phyloP scores from a whole-genome alignment of 2,329 filamentous ascomycete species.

The Ceratocystis lukuohia region DNA sequence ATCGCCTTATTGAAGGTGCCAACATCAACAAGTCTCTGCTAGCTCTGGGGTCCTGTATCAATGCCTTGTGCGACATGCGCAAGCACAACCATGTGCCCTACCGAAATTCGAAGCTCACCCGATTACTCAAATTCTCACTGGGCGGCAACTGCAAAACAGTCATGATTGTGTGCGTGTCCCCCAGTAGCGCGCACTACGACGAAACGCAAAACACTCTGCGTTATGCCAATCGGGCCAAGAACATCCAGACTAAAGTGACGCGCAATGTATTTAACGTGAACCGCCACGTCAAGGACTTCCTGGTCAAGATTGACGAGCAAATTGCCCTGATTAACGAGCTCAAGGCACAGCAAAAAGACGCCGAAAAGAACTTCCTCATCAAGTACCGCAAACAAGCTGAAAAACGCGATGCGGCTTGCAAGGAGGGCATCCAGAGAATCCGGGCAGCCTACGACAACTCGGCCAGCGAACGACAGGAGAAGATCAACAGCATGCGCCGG shows the following conservation, averaged over 20 bases:
- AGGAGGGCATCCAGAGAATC: slow-evolving; percentile 68
- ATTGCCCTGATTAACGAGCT: slow-evolving; percentile 94
- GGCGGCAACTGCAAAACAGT: slow-evolving; percentile 98
- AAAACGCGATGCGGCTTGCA: slow-evolving; percentile 61
- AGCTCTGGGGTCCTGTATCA: slow-evolving; percentile 92
- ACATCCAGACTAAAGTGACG: slow-evolving; percentile 99
- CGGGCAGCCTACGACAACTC: slow-evolving; percentile 76
- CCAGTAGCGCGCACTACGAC: slow-evolving; percentile 91
- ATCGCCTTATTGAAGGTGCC: slow-evolving; percentile 79
- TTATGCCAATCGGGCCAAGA: slow-evolving; percentile 96
- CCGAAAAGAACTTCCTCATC: slow-evolving; percentile 63
- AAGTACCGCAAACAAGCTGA: slow-evolving; percentile 87
- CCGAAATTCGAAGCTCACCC: slow-evolving; percentile 91
- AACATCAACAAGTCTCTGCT: slow-evolving; percentile 99
- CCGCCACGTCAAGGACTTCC: slow-evolving; percentile 94
- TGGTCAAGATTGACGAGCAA: slow-evolving; percentile 98
- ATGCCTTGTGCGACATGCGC: slow-evolving; percentile 84
- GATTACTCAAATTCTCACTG: slow-evolving; percentile 88
- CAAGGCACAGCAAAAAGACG: slow-evolving; percentile 81
- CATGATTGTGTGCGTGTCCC: slow-evolving; percentile 98
- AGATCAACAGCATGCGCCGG: slow-evolving; percentile 65
- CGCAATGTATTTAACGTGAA: slow-evolving; percentile 98
- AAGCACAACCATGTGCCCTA: slow-evolving; percentile 93
- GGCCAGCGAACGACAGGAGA: slow-evolving; percentile 62
- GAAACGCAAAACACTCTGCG: slow-evolving; percentile 96